phyloP scores from a whole-genome alignment of 1,139 yeast genomes.

The Geotrichum macrosporum region DNA sequence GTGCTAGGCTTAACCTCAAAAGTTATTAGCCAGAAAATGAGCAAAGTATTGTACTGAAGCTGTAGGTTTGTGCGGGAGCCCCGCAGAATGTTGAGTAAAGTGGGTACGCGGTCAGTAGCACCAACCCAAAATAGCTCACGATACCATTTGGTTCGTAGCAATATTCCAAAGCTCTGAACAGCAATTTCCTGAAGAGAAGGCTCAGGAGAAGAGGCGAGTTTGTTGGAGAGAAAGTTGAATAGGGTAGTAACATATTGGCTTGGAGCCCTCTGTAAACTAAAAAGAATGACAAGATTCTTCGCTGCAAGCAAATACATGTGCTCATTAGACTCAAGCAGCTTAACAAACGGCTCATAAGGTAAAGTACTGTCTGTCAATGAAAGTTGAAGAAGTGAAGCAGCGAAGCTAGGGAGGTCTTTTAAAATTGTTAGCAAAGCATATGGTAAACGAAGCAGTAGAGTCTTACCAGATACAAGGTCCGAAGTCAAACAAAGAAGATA shows the following conservation, averaged over 20 bases:
- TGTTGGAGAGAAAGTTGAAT: conserved; percentile 44
- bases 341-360: conserved; percentile 55
- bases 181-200: conserved; percentile 58
- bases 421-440: conserved; percentile 33
- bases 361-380: conserved; percentile 43
- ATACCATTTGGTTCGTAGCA: conserved; percentile 55
- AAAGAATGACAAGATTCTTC: conserved; percentile 36
- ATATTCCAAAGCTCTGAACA: conserved; percentile 61
- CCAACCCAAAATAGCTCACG: conserved; percentile 54
- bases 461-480: conserved; percentile 46
- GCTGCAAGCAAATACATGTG: conserved; percentile 37
- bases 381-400: conserved; percentile 46
- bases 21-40: conserved; percentile 80
- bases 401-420: conserved; percentile 46
- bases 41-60: conserved; percentile 72
- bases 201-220: conserved; percentile 48
- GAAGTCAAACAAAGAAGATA: conserved; percentile 65
- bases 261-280: conserved; percentile 25
- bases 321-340: conserved; percentile 45
- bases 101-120: conserved; percentile 50
- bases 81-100: conserved; percentile 47
- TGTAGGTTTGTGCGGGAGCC: conserved; percentile 62
- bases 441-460: not conserved
- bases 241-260: conserved; percentile 40
- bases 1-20: conserved; percentile 58